Percentiles rank a stretch among this genome's conserved stretches.
These are phyloP conservation scores for Trichosporon sp. DNA, from an alignment of 1,284 basidiomycete species.

Conservation along the genomic window DNA sequence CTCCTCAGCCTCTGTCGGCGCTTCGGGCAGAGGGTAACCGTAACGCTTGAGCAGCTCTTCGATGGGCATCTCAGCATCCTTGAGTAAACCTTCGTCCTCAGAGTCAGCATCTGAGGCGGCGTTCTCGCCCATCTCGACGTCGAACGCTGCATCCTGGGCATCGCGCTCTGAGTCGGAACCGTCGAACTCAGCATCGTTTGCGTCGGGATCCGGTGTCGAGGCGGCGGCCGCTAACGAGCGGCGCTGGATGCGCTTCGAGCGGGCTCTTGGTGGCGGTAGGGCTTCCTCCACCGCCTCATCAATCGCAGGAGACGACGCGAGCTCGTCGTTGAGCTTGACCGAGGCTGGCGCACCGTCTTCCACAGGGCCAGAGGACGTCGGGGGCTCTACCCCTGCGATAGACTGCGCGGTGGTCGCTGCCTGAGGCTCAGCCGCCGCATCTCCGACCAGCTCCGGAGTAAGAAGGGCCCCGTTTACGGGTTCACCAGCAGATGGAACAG, in stretches of 20 bases:
- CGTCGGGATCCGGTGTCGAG: slow-evolving; percentile 39
- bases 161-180: slow-evolving; percentile 26
- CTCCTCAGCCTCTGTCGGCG: slow-evolving; percentile 8
- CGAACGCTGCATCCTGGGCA: slow-evolving; percentile 45
- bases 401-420: no score
- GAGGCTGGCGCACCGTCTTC: background rate
- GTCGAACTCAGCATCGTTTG: slow-evolving; percentile 46
- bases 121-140: slow-evolving; percentile 49
- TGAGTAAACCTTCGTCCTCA: slow-evolving; percentile 53
- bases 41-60: slow-evolving; percentile 56
- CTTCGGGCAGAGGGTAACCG: slow-evolving; percentile 43
- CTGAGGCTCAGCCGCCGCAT: no score
- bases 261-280: slow-evolving; percentile 7
- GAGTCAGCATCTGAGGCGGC: slow-evolving; percentile 49
- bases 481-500: background rate
- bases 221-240: slow-evolving; percentile 18
- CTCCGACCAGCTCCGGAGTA: no score
- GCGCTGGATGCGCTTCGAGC: slow-evolving; percentile 25
- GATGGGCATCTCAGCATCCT: slow-evolving; percentile 55
- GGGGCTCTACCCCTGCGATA: no score
- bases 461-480: background rate
- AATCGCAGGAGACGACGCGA: background rate
- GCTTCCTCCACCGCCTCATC: background rate
- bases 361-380: no score
- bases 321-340: background rate